Base-by-base conservation (phyloP, 345 rosid genomes). In the Eucalyptus fibrosa region DNA sequence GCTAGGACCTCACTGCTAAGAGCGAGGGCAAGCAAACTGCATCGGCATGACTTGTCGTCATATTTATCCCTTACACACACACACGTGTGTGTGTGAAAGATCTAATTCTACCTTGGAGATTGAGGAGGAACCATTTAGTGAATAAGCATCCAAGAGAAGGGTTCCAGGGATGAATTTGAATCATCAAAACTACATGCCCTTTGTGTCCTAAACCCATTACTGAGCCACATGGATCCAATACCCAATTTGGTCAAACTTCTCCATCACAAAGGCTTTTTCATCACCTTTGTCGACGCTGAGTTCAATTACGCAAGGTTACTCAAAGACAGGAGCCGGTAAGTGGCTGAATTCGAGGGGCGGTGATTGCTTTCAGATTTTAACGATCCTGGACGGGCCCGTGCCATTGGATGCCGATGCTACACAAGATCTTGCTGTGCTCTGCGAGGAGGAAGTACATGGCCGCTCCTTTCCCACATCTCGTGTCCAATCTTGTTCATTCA, bases 201-300 rank as follows among this genome's bases (percentile, higher is more conserved):
- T 16, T 89, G 90, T 44, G 17, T 90, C 18, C 92, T 89, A 12
- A 40, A 7, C 37, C 87, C 90, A 6, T 67, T 83, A 10, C 93
- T 89, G 53, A 90, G 93, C 69, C 92, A 90, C 89, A 88, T 92
- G 42, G 88, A 44, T 59, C 89, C 92, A 2, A 89, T 87, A 91
- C 67, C 90, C 3, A 89, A 87, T 12, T 56, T 91, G 17, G 91
- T 90, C 30, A 89, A 92, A 77, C 90, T 90, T 67, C 91, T 92
- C 88, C 91, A 89, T 87, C 89, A 45, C 40, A 72, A 13, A 12
- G 92, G 90, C 9, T 87, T 91, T 83, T 82, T 86, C 89, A 49
- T 92, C 37, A 91, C 93, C 53, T 92, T 88, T 30, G 91, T 91
- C n/a, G 65, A 90, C 91, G 47, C 93, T 11, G 88, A 90, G 47